A percentile compares a stretch with the other conserved stretches of the same genome.
phyloP scores from a whole-genome alignment of 2,329 filamentous ascomycete genomes.

The Simplicillium aogashimaense region DNA sequence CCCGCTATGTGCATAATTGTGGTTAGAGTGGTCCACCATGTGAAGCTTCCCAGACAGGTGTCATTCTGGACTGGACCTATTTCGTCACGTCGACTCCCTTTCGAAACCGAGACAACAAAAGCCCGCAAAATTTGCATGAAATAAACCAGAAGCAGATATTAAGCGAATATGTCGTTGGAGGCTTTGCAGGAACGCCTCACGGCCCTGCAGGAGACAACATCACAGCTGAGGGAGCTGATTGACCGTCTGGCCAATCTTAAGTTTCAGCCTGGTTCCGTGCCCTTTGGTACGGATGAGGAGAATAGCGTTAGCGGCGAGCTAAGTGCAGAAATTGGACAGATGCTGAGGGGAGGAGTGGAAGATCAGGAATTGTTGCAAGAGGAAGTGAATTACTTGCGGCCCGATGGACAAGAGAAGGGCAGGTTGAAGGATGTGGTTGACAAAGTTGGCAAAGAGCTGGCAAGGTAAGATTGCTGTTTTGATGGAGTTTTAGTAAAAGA shows the following conservation, averaged over 20 bases:
- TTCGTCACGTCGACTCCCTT: constrained; percentile 9
- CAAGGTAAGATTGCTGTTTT: constrained; percentile 38
- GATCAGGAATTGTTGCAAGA: constrained; percentile 73
- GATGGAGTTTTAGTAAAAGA: background rate
- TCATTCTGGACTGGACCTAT: constrained; percentile 1
- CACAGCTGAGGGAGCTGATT: constrained; percentile 49
- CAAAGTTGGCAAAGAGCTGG: constrained; percentile 60
- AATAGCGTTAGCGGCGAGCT: constrained; percentile 59
- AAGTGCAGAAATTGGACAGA: constrained; percentile 68
- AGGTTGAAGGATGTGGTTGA: constrained; percentile 57
- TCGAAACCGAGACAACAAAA: constrained; percentile 7
- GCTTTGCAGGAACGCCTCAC: constrained; percentile 50
- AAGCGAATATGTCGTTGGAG: constrained; percentile 41
- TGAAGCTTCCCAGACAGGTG: background rate
- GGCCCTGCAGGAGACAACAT: constrained; percentile 50
- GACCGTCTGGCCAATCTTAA: constrained; percentile 46
- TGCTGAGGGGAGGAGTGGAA: constrained; percentile 68
- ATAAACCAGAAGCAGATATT: no score
- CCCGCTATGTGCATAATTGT: constrained; percentile 1
- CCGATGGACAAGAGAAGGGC: constrained; percentile 46
- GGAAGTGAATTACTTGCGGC: constrained; percentile 62
- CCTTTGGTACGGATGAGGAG: constrained; percentile 37
- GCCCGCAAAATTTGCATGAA: background rate
- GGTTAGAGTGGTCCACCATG: background rate
- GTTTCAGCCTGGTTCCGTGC: constrained; percentile 48